Conservation (phyloP, 495 filamentous ascomycete genomes). For the Penicillium nucicola region DNA sequence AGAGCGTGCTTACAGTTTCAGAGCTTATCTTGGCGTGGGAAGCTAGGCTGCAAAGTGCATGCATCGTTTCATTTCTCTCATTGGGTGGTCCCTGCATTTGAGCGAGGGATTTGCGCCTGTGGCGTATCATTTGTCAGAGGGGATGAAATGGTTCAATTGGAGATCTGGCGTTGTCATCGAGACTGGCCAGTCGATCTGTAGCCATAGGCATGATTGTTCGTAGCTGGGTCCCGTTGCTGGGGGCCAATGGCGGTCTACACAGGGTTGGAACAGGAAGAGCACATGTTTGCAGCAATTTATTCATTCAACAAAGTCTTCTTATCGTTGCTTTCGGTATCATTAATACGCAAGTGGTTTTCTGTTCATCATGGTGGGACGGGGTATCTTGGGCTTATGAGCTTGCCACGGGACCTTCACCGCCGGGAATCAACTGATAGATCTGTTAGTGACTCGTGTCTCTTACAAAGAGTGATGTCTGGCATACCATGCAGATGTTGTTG, state of each 20-base stretch:
- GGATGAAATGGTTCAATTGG: too few species aligned
- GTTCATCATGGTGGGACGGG: slow-evolving; percentile 18
- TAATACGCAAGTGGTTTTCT: slow-evolving; percentile 21
- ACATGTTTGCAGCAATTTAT: slow-evolving; percentile 2
- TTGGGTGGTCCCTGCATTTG: background rate
- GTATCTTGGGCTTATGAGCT: slow-evolving; percentile 26
- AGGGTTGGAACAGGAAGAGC: background rate
- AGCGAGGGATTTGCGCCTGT: background rate
- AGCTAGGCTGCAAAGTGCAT: background rate
- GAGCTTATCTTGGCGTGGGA: background rate
- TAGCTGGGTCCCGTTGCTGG: too few species aligned
- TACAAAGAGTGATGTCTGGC: background rate
- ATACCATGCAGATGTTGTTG: slow-evolving; percentile 99
- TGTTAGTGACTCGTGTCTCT: slow-evolving; percentile 7
- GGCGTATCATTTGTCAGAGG: background rate
- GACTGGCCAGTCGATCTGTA: background rate
- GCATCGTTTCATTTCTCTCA: background rate
- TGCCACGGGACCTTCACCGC: slow-evolving; percentile 69
- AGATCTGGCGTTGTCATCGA: too few species aligned
- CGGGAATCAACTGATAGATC: slow-evolving; percentile 70
- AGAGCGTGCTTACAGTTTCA: background rate
- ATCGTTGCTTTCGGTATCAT: slow-evolving; percentile 34
- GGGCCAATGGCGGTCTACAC: background rate
- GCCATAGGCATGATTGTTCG: too few species aligned
- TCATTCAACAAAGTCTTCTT: slow-evolving; percentile 17